These are phyloP conservation scores for Fusarium floridanum DNA, from an alignment of 2,329 filamentous ascomycete genomes.

Conservation along the genomic window DNA sequence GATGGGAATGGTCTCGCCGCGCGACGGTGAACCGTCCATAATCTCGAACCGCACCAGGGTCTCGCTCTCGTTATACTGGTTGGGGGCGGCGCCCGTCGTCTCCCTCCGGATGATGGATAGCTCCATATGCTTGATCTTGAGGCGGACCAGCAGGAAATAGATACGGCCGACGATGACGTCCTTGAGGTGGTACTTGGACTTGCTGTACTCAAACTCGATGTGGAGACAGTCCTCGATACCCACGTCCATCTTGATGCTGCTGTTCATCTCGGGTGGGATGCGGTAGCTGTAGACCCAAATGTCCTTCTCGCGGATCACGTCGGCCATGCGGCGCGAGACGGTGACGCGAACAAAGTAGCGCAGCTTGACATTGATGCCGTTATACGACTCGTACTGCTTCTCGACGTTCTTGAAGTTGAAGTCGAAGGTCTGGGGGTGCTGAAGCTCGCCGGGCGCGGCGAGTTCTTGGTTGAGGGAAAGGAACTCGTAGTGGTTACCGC, in stretches of 20 bases:
- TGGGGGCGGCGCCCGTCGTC: constrained; percentile 95
- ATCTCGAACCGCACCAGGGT: constrained; percentile 99
- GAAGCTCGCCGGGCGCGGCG: constrained; percentile 94
- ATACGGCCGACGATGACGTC: constrained; percentile 99
- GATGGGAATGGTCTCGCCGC: constrained; percentile 95
- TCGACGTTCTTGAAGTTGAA: constrained; percentile 99
- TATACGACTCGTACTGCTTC: constrained; percentile 99
- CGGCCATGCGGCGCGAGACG: constrained; percentile 95
- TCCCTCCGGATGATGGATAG: constrained; percentile 96
- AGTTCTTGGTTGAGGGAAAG: constrained; percentile 97
- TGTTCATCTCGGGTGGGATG: constrained; percentile 98
- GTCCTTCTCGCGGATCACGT: constrained; percentile 98
- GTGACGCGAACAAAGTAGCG: constrained; percentile 98
- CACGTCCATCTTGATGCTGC: constrained; percentile 99
- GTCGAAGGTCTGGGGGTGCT: constrained; percentile 97
- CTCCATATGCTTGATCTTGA: constrained; percentile 99
- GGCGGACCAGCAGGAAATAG: constrained; percentile 94
- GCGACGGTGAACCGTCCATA: constrained; percentile 98
- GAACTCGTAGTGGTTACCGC: constrained; percentile 99
- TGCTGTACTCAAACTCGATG: constrained; percentile 99
- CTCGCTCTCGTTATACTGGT: constrained; percentile 99
- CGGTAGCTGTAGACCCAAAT: constrained; percentile 99
- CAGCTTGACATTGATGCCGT: constrained; percentile 99
- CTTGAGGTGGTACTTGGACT: constrained; percentile 99
- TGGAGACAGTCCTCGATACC: constrained; percentile 99